These are phyloP conservation scores for Schoenoplectus tabernaemontani DNA, from an alignment of 202 grass and related monocot species.

Conservation along the genomic window DNA sequence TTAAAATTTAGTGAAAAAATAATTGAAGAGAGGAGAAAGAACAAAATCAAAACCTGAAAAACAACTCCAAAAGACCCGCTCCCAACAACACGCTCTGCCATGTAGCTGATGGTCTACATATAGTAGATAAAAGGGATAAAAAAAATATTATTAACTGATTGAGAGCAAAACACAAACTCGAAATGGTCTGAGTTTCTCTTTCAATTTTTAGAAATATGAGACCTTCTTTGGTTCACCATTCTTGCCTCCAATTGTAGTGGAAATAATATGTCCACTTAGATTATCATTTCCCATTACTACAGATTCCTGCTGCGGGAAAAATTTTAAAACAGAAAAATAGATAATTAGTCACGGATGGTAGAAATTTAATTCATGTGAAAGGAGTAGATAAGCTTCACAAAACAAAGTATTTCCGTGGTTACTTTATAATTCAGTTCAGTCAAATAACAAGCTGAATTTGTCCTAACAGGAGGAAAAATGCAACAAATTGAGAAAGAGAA, in stretches of 20 bases:
- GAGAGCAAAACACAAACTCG: neutral
- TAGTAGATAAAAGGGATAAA: conserved; percentile 2
- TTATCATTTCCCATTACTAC: conserved; percentile 32
- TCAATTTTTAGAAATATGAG: neutral
- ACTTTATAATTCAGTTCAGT: neutral
- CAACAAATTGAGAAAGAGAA: neutral
- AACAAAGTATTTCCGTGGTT: neutral
- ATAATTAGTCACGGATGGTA: neutral
- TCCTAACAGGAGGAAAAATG: neutral
- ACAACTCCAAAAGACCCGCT: conserved; percentile 69
- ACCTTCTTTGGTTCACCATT: conserved; percentile 76
- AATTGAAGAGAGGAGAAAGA: conserved; percentile 2
- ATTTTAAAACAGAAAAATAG: neutral
- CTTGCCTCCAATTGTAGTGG: conserved; percentile 69
- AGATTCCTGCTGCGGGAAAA: conserved; percentile 12
- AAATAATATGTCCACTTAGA: conserved; percentile 61
- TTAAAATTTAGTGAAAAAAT: too few relatives aligned
- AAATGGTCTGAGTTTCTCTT: neutral
- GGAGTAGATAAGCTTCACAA: neutral
- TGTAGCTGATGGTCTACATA: conserved; percentile 62
- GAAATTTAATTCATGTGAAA: neutral
- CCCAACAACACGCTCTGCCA: conserved; percentile 67
- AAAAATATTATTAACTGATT: conserved; percentile 11
- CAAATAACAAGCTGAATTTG: neutral
- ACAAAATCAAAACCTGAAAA: conserved; percentile 46